A percentile compares a stretch with the other conserved stretches of the same genome.
These are phyloP conservation scores for Cymodocea nodosa DNA, from an alignment of 116 monocot genomes.

Conservation along the genomic window DNA sequence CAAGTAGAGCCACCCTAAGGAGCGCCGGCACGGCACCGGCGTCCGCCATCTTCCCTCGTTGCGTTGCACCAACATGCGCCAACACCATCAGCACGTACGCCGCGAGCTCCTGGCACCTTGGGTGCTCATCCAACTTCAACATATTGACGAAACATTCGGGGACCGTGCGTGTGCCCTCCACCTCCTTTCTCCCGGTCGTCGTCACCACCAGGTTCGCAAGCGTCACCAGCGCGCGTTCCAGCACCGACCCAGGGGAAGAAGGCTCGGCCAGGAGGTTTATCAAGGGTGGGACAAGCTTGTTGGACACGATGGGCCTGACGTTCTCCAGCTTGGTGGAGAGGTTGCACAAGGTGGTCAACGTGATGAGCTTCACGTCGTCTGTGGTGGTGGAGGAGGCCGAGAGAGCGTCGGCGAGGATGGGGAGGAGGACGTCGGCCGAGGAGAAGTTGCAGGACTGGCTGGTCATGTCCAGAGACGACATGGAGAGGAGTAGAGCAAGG, in stretches of 20 bases:
- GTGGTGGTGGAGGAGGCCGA: constrained; percentile 5
- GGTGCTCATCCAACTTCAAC: constrained; percentile 31
- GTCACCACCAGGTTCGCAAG: constrained; percentile 38
- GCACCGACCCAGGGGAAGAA: constrained; percentile 13
- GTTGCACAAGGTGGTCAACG: constrained; percentile 35
- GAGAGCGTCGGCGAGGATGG: constrained; percentile 25
- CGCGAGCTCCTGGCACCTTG: constrained; percentile 44
- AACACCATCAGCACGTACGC: constrained; percentile 42
- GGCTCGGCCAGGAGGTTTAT: constrained; percentile 7
- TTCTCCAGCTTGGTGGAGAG: constrained; percentile 52
- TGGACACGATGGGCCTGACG: constrained; percentile 28
- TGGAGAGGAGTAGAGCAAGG: constrained; percentile 33
- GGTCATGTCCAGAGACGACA: constrained; percentile 42
- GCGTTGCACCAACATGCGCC: constrained; percentile 20
- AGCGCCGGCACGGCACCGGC: constrained; percentile 35
- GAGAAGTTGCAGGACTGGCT: constrained; percentile 16
- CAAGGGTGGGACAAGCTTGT: constrained; percentile 28
- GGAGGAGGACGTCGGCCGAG: constrained; percentile 23
- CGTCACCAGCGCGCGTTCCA: constrained; percentile 21
- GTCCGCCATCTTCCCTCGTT: constrained; percentile 29
- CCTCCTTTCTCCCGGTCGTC: constrained; percentile 22
- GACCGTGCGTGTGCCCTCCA: constrained; percentile 26
- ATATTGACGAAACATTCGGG: constrained; percentile 28
- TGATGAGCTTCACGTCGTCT: constrained; percentile 12
- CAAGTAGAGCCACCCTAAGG: constrained; percentile 47